Evolutionary conservation across 768 basidiomycete genomes (phyloP).

Genomic region (Fomitopsis pulvina): DNA sequence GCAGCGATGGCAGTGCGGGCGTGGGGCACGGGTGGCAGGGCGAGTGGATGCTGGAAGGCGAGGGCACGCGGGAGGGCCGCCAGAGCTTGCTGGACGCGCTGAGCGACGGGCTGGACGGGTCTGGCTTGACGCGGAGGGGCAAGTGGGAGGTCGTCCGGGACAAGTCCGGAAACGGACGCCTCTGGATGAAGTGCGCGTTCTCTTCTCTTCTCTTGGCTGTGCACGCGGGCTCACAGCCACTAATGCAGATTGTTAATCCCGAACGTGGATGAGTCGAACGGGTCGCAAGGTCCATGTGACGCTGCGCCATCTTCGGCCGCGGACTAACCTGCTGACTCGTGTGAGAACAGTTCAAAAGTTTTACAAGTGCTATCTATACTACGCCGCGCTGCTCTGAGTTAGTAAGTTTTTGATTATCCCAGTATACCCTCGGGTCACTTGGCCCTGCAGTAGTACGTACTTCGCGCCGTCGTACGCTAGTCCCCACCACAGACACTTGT

Average conservation of each 20-base stretch:
- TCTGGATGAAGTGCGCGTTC: conserved; percentile 56
- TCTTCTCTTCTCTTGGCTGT: background rate
- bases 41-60: conserved; percentile 77
- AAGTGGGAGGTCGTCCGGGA: conserved; percentile 56
- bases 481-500: background rate
- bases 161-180: conserved; percentile 47
- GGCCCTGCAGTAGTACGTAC: background rate
- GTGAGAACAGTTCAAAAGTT: background rate
- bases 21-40: conserved; percentile 68
- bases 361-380: conserved; percentile 2
- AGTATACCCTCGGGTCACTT: background rate
- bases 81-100: conserved; percentile 52
- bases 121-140: conserved; percentile 18
- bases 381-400: background rate
- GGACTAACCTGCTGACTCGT: background rate
- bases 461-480: background rate
- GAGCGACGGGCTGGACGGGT: conserved; percentile 26
- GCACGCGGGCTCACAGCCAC: background rate
- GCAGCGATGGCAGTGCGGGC: conserved; percentile 21
- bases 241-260: conserved; percentile 11
- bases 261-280: conserved; percentile 11
- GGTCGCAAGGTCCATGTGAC: background rate
- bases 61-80: conserved; percentile 65
- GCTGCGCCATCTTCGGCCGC: background rate
- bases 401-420: background rate